These are phyloP conservation scores for Fusarium chuoi DNA, from an alignment of 2,329 filamentous ascomycete genomes.

Conservation along the genomic window DNA sequence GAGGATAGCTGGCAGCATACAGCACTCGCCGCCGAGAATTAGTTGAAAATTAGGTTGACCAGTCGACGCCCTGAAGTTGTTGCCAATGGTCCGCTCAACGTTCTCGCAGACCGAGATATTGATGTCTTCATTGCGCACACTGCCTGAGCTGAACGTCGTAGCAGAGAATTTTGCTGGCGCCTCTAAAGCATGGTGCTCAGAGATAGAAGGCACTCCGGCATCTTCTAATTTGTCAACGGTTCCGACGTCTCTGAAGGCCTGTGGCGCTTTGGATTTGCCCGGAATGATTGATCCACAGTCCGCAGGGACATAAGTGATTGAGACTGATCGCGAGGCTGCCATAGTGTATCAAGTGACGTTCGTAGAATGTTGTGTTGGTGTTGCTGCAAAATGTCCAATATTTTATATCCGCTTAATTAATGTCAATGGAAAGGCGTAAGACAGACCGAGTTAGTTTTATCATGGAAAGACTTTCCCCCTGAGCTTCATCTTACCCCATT, in stretches of 20 bases:
- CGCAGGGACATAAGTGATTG: slow-evolving; percentile 34
- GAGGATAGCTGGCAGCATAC: slow-evolving; percentile 32
- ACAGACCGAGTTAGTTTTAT: background rate
- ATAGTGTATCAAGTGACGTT: background rate
- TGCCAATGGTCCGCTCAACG: slow-evolving; percentile 1
- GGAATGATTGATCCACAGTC: slow-evolving; percentile 39
- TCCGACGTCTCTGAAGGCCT: slow-evolving; percentile 29
- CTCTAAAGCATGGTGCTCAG: slow-evolving; percentile 17
- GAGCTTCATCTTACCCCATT: background rate
- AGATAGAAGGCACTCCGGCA: background rate
- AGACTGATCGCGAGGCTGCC: slow-evolving; percentile 6
- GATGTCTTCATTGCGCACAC: slow-evolving; percentile 23
- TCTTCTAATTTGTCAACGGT: slow-evolving; percentile 1
- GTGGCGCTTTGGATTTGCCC: slow-evolving; percentile 37
- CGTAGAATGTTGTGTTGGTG: background rate
- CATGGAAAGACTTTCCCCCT: background rate
- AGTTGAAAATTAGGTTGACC: slow-evolving; percentile 18
- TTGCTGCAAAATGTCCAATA: background rate
- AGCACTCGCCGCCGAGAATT: slow-evolving; percentile 33
- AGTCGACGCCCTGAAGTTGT: background rate
- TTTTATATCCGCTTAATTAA: background rate
- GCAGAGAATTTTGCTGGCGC: slow-evolving; percentile 13
- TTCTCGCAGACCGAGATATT: slow-evolving; percentile 29
- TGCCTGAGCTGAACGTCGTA: slow-evolving; percentile 5
- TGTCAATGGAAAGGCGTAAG: background rate